A percentile compares a stretch with the other conserved stretches of the same genome.
phyloP scores from a whole-genome alignment of 495 filamentous ascomycete genomes.

The Sporormia fimetaria region DNA sequence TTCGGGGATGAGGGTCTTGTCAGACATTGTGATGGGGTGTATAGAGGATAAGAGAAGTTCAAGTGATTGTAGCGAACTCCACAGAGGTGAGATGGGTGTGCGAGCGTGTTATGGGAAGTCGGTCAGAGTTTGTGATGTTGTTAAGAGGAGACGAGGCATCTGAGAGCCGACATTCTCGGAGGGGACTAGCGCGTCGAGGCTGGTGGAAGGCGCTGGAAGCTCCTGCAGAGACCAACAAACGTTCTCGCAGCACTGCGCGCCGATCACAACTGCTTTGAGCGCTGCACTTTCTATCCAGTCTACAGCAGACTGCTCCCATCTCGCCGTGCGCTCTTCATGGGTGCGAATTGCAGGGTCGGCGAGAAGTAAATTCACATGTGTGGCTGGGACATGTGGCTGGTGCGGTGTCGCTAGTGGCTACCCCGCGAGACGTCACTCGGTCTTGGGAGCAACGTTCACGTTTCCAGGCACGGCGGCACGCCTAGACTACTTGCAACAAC shows the following conservation, averaged over 20 bases:
- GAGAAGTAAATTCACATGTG: no score
- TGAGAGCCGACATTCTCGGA: constrained; percentile 7
- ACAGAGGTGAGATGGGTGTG: no score
- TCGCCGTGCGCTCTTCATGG: no score
- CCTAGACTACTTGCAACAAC: neutral
- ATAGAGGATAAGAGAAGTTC: constrained; percentile 2
- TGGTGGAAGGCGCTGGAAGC: constrained; percentile 27
- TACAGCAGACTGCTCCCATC: no score
- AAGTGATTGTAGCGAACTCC: no score
- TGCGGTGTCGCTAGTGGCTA: constrained; percentile 9
- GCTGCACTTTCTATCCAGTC: no score
- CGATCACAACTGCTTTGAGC: no score
- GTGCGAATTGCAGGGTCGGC: no score
- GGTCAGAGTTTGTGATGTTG: constrained; percentile 1
- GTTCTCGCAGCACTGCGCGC: no score
- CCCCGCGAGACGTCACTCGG: constrained; percentile 19
- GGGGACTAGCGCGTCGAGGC: constrained; percentile 21
- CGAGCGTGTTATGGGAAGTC: no score
- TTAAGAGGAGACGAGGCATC: neutral
- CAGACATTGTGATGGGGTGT: no score
- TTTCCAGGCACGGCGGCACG: constrained; percentile 2
- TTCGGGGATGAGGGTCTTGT: constrained; percentile 29
- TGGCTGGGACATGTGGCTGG: no score
- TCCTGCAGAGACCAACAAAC: constrained; percentile 14
- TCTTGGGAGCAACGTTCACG: constrained; percentile 1